Conservation (phyloP, 2,329 filamentous ascomycete genomes). For the Cercospora canescens region DNA sequence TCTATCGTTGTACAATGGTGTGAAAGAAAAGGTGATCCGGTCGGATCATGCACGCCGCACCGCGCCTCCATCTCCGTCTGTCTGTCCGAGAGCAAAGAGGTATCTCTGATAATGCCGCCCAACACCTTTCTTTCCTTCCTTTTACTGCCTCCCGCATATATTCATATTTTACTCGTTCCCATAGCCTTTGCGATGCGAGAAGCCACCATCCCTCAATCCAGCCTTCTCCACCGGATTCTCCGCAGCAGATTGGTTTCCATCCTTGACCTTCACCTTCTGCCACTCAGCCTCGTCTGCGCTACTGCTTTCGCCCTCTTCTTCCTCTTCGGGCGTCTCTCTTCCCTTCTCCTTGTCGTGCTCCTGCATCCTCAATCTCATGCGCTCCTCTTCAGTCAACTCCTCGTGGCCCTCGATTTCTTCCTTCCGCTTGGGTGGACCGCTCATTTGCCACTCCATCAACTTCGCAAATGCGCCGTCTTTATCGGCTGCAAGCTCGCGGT, state of each 20-base stretch:
- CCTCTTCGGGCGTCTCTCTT: slow-evolving; percentile 34
- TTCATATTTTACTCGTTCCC: background rate
- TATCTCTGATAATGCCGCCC: background rate
- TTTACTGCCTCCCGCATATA: background rate
- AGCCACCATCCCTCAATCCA: slow-evolving; percentile 15
- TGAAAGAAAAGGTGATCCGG: background rate
- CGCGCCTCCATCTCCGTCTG: background rate
- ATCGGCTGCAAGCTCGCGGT: slow-evolving; percentile 70
- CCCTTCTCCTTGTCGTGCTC: slow-evolving; percentile 30
- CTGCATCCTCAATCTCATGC: slow-evolving; percentile 48
- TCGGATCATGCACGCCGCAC: background rate
- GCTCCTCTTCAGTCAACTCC: slow-evolving; percentile 41
- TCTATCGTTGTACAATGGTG: background rate
- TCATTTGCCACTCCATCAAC: slow-evolving; percentile 99
- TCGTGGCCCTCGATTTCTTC: slow-evolving; percentile 21
- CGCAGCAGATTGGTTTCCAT: slow-evolving; percentile 29
- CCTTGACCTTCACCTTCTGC: slow-evolving; percentile 30
- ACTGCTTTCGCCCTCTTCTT: slow-evolving; percentile 25
- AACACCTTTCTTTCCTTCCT: background rate
- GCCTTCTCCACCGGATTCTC: slow-evolving; percentile 34
- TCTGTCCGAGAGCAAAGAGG: background rate
- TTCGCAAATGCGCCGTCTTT: slow-evolving; percentile 84
- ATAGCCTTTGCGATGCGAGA: slow-evolving; percentile 16
- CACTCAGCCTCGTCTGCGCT: slow-evolving; percentile 41
- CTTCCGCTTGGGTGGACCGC: slow-evolving; percentile 56